Evolutionary conservation across 2,329 filamentous ascomycete genomes (phyloP), one percentile per base, ranked within the genome.

Genomic region (Clarireedia homoeocarpa): DNA sequence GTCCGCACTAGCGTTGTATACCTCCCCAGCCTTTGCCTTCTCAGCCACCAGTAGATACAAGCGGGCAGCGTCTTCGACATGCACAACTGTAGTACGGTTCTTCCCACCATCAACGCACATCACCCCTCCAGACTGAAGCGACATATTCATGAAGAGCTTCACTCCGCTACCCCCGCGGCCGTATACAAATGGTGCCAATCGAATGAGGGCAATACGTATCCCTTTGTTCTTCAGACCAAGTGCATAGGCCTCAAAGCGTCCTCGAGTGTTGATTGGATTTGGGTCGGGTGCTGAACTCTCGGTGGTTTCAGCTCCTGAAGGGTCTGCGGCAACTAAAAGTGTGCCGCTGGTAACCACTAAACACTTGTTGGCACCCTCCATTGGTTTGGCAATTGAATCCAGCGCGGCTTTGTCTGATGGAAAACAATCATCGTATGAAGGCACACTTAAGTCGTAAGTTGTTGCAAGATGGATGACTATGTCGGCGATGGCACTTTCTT

Each of bases 151-250:
- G 54, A 73, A 67, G 53, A 71, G 59, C n/a, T 56, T 50, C 24
- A 74, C 64, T 1, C 59, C 56, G 26, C 50, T 51, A 2, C 71
- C 73, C 1, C 70, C 73, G 12, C 67, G 68, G 2, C 75, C 75
- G 59, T 77, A 75, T 0, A 77, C 74, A 26, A 66, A 76, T 0
- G 73, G 73, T 3, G 75, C 66, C 0, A 77, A 66, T 0, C 74
- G 69, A 5, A 78, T 64, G 6, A 65, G 59, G 17, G 61, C 66
- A 4, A 73, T 71, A 4, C 65, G 61, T 26, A 78, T 61, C 2
- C 71, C 70, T 39, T 67, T 62, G 5, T 61, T 59, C 6, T 58
- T 58, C 20, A 69, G 65, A 2, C 38, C 40, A 12, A 71, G 60
- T 1, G 69, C 68, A 54, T 74, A 61, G 5, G 51, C n/a, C 60